Base-by-base conservation (phyloP, 371 early-diverging fungal species). In the Syncephalastrum sp. region DNA sequence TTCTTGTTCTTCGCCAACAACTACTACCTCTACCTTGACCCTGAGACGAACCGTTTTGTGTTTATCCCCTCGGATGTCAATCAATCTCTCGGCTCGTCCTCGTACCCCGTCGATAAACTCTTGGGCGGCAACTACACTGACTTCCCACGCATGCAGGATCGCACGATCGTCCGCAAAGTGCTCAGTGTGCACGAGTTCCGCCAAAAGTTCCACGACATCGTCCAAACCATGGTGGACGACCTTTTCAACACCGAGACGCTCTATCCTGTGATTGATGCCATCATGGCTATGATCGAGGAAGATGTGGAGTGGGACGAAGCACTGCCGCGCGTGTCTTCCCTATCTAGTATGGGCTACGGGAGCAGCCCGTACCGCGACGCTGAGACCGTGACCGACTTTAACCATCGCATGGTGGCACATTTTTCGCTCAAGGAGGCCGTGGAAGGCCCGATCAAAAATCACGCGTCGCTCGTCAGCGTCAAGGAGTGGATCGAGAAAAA, bases 51-150 rank as follows among this genome's bases (percentile, higher is more conserved):
- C 1, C 55, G 57, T 1, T 69, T 66, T 23, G 55, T 68, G 7
- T 77, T 60, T 25, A 54, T 74, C 0, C 47, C 72, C n/a, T 59
- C 70, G 8, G 77, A 77, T 44, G 27, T 74, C 45, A 74, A 77
- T 33, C 38, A 60, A 0, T 68, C 67, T 0, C 19, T 72, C 6
- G 77, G 77, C 4, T 25, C 27, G n/a, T 38, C 59, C 1, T 13
- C 52, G 23, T 46, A 43, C 47, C 51, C 51, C n/a, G n/a, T 58
- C 8, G 42, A 51, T 4, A 47, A 58, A n/a, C 59, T 54, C 46
- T 50, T 57, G n/a, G 59, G 56, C 15, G 74, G 69, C 15, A 58
- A 74, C 17, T 77, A 74, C 47, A 51, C 45, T 7, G 59, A 56
- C 4, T 71, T 53, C 13, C 70, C 77, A 15, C 57, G 67, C 6